These are phyloP conservation scores for Fragilariopsis cylindrus DNA, from an alignment of 108 stramenopile genomes.

Conservation along the genomic window DNA sequence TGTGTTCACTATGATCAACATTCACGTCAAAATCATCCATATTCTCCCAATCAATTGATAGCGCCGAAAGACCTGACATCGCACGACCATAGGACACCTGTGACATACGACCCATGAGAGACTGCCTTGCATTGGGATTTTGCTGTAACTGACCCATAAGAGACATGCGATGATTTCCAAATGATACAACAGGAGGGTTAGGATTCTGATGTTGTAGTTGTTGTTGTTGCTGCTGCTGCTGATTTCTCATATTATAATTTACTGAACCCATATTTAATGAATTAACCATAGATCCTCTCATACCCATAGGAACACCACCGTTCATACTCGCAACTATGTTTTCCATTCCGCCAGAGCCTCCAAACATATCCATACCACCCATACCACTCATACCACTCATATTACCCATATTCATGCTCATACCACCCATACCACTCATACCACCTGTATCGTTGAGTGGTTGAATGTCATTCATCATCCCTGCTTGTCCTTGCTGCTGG, in stretches of 20 bases:
- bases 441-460: slow-evolving; percentile 20
- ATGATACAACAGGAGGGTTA: slow-evolving; percentile 35
- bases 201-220: neutral
- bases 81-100: slow-evolving; percentile 82
- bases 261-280: neutral
- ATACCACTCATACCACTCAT: neutral
- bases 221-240: neutral
- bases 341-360: slow-evolving; percentile 17
- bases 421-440: slow-evolving; percentile 27
- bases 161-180: slow-evolving; percentile 49
- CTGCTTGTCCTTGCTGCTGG: slow-evolving; percentile 13
- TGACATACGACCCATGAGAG: slow-evolving; percentile 45
- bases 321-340: slow-evolving; percentile 21
- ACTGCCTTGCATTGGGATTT: slow-evolving; percentile 9
- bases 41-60: slow-evolving; percentile 91
- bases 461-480: slow-evolving; percentile 26
- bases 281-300: neutral
- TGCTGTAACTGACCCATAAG: slow-evolving; percentile 26
- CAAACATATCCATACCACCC: slow-evolving; percentile 39
- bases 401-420: slow-evolving; percentile 3
- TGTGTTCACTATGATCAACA: slow-evolving; percentile 86
- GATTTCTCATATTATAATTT: neutral
- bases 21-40: slow-evolving; percentile 91
- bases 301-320: neutral
- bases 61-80: slow-evolving; percentile 85